Conservation (phyloP, 2,329 filamentous ascomycete genomes). For the Epichloe uncinata region DNA sequence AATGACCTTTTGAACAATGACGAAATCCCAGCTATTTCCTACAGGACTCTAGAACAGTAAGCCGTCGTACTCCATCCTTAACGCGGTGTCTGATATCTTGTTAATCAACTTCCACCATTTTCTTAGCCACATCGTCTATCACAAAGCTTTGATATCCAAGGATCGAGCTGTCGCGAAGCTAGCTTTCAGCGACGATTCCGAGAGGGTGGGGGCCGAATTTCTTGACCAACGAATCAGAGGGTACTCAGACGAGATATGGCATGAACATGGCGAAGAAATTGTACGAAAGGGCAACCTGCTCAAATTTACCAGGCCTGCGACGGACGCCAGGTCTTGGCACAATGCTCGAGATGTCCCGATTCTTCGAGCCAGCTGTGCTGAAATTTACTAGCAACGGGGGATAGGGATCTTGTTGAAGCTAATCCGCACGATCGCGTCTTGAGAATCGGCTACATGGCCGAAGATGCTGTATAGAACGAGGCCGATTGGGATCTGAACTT, state of each 20-base stretch:
- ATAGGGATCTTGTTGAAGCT: constrained; percentile 50
- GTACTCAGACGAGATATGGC: constrained; percentile 41
- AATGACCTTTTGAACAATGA: no score
- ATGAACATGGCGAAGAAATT: constrained; percentile 34
- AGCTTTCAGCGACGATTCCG: no score
- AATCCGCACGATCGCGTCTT: constrained; percentile 48
- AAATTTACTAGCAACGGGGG: constrained; percentile 36
- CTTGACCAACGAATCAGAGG: constrained; percentile 41
- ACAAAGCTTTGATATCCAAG: no score
- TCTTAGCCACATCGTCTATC: no score
- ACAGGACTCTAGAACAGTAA: constrained; percentile 15
- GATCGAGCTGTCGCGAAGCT: no score
- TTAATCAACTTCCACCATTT: no score
- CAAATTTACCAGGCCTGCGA: constrained; percentile 37
- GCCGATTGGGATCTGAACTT: constrained; percentile 50
- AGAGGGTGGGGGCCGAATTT: constrained; percentile 28
- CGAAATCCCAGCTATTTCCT: no score
- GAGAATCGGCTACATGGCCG: constrained; percentile 48
- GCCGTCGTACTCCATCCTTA: no score
- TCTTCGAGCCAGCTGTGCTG: no score
- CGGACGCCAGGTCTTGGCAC: no score
- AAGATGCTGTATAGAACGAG: constrained; percentile 32
- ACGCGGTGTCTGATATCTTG: no score
- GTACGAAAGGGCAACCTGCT: constrained; percentile 43
- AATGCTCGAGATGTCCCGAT: constrained; percentile 8